Base-by-base conservation (phyloP, 164 flowering plant genomes). In the Chloranthus sessilifolius region DNA sequence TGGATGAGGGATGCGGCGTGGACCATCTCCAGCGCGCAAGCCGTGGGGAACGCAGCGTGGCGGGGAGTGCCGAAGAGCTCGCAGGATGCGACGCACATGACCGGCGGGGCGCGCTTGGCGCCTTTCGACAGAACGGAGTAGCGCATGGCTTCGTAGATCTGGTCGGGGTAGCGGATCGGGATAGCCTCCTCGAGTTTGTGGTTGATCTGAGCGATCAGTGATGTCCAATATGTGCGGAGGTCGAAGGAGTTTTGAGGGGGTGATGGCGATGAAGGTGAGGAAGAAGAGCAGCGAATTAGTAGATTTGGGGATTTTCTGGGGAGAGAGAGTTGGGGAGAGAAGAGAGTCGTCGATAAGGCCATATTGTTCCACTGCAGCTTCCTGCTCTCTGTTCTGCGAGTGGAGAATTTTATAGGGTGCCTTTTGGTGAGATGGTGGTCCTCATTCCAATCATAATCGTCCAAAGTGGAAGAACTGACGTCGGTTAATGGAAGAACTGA, bases 21-120 rank as follows among this genome's bases (percentile, higher is more conserved):
- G 19, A 82, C 95, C 98, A 90, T 90, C 67, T 90, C 98, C 25
- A 90, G 91, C 39, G 98, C 96, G 43, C 92, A 87, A 28, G 98
- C 96, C 19, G 98, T 90, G 56, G 96, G 98, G 70, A 83, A 83
- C 19, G 98, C 96, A 27, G 92, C 92, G 45, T 55, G 68, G 44
- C 92, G 87, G 35, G 69, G 28, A n/a, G 71, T 85, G 36, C 96
- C 96, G 51, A 91, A 75, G 63, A 91, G 81, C 55, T 66, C 71
- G 50, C 52, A 57, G 37, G 23, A 5, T 6, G 61, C 61, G 29
- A 57, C 25, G 46, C 61, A 57, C 53, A 57, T 47, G 19, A 57
- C 42, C 11, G 61, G 61, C 7, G 61, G 39, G 9, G 61, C 61
- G 8, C 61, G 53, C 47, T 57, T 57, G 25, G 53, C 61, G 44